These are phyloP conservation scores for Austroboletus festivus DNA, from an alignment of 768 basidiomycete species.

Conservation along the genomic window DNA sequence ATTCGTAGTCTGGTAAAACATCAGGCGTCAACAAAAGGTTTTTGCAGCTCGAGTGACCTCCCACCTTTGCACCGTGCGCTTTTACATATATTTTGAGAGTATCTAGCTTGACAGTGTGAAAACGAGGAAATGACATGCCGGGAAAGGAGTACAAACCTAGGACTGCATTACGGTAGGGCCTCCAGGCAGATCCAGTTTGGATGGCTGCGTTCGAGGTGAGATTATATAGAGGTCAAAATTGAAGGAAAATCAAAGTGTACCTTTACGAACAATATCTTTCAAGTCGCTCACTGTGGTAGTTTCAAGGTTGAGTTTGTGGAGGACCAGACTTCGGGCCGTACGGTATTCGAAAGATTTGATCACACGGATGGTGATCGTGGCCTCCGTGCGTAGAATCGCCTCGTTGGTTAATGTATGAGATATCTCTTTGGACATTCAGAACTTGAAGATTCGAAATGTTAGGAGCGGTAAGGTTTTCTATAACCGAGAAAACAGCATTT, in stretches of 20 bases:
- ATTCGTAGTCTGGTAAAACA: conserved; percentile 74
- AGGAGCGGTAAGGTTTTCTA: no score
- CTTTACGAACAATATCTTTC: conserved; percentile 66
- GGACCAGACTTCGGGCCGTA: conserved; percentile 83
- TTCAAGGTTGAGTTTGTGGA: conserved; percentile 78
- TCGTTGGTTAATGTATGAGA: conserved; percentile 58
- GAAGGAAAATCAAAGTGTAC: conserved; percentile 37
- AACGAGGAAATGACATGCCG: background rate
- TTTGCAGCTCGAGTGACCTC: background rate
- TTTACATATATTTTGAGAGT: conserved; percentile 92
- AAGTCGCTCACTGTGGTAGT: conserved; percentile 74
- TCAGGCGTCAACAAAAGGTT: background rate
- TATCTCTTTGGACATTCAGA: conserved; percentile 33
- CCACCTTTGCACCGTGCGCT: conserved; percentile 92
- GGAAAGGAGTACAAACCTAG: conserved; percentile 52
- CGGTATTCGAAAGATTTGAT: conserved; percentile 95
- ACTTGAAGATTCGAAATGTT: background rate
- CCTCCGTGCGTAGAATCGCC: conserved; percentile 63
- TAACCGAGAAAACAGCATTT: no score
- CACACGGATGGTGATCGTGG: conserved; percentile 85
- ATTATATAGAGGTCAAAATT: conserved; percentile 1
- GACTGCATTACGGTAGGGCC: conserved; percentile 72
- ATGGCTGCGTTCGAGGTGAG: conserved; percentile 48
- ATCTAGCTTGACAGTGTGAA: conserved; percentile 46
- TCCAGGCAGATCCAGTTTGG: conserved; percentile 76